Conservation (phyloP, 164 flowering plant species). For the Akebia trifoliata region DNA sequence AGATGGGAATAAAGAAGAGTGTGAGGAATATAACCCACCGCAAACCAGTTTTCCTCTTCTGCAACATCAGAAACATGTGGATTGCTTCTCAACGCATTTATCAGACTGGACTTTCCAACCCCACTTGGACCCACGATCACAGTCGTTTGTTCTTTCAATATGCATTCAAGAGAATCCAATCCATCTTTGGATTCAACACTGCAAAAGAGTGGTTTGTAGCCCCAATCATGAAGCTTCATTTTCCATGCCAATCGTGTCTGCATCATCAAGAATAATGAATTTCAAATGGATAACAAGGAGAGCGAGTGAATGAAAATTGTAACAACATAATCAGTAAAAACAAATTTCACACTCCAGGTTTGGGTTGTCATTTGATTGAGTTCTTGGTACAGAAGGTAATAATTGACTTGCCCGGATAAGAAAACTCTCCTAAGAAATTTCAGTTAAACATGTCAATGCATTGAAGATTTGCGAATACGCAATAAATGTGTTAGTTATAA, state of each 20-base stretch:
- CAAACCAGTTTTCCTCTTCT: constrained; percentile 48
- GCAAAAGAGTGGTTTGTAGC: constrained; percentile 79
- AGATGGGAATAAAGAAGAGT: neutral
- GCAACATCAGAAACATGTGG: constrained; percentile 17
- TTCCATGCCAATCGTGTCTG: constrained; percentile 62
- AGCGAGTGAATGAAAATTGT: too few species aligned
- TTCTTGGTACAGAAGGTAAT: neutral
- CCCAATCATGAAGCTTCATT: constrained; percentile 71
- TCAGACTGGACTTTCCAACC: constrained; percentile 96
- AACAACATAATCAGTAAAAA: neutral
- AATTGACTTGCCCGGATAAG: too few species aligned
- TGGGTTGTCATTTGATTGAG: neutral
- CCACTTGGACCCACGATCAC: constrained; percentile 99
- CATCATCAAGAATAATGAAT: constrained; percentile 15
- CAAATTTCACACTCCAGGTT: neutral
- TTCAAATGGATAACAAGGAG: neutral
- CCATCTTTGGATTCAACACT: constrained; percentile 72
- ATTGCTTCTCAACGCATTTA: constrained; percentile 76
- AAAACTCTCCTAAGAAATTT: too few species aligned
- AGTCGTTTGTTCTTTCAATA: constrained; percentile 66
- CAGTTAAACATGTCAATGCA: too few species aligned
- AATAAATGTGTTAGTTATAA: too few species aligned
- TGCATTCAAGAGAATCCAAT: constrained; percentile 50
- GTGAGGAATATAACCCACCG: constrained; percentile 23
- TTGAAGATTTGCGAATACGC: too few species aligned